These are phyloP conservation scores for Penicillium hordei DNA, from an alignment of 2,329 filamentous ascomycete genomes.

Conservation along the genomic window DNA sequence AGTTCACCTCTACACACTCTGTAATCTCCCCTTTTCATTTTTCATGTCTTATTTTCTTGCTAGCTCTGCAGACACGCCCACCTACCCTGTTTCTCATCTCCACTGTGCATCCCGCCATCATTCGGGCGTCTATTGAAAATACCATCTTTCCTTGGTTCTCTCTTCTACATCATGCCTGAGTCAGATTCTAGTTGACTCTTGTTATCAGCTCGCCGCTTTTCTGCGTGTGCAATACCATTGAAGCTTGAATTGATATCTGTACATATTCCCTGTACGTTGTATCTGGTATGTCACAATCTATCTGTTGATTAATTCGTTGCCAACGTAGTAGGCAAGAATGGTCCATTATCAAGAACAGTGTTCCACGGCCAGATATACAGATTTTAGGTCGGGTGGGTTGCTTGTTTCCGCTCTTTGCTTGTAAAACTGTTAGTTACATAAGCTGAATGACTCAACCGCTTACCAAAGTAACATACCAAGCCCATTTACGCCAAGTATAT, in stretches of 20 bases:
- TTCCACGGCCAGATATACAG: not conserved
- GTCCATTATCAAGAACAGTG: not conserved
- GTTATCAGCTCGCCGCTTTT: not conserved
- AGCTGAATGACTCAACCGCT: no score
- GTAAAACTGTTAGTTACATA: no score
- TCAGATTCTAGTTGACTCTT: not conserved
- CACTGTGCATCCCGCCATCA: slow-evolving; percentile 23
- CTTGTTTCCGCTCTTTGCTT: no score
- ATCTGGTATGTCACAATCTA: not conserved
- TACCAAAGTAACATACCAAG: no score
- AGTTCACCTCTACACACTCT: not conserved
- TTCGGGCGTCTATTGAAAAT: slow-evolving; percentile 28
- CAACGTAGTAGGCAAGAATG: not conserved
- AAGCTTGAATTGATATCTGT: not conserved
- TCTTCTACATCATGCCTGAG: slow-evolving; percentile 1
- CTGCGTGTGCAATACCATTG: not conserved
- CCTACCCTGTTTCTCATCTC: not conserved
- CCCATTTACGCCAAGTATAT: no score
- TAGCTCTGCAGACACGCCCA: not conserved
- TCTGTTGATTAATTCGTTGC: not conserved
- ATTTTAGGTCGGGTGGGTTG: no score
- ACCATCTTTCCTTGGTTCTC: slow-evolving; percentile 16
- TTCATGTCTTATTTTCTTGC: slow-evolving; percentile 6
- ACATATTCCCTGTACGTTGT: slow-evolving; percentile 7
- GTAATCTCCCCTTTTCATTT: slow-evolving; percentile 8